Evolutionary conservation across 768 basidiomycete genomes (phyloP).

Genomic region (Mycena vitilis): DNA sequence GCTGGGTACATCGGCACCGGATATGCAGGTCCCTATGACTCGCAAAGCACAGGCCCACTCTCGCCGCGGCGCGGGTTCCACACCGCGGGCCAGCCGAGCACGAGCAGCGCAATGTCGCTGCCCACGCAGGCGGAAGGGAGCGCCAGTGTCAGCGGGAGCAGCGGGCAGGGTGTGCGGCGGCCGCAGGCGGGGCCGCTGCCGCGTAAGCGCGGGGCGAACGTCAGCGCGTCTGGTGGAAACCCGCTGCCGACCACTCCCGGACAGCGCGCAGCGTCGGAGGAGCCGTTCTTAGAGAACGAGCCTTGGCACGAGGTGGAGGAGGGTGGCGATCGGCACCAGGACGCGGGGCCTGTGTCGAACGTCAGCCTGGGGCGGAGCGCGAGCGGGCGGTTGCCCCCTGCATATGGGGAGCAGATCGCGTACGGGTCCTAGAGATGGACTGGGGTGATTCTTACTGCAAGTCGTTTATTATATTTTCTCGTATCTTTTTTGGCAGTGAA

Average conservation of each 20-base stretch:
- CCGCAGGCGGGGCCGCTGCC: slow-evolving; percentile 31
- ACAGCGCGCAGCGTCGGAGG: slow-evolving; percentile 27
- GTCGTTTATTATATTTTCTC: too few relatives aligned
- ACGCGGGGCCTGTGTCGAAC: slow-evolving; percentile 36
- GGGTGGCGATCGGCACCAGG: slow-evolving; percentile 32
- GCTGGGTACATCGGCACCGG: slow-evolving; percentile 1
- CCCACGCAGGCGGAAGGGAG: neutral
- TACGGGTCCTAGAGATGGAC: too few relatives aligned
- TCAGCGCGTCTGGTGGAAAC: neutral
- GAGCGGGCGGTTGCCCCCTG: slow-evolving; percentile 39
- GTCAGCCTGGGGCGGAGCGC: slow-evolving; percentile 30
- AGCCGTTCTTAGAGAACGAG: slow-evolving; percentile 33
- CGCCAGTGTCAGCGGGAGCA: slow-evolving; percentile 13
- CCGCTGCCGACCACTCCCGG: neutral
- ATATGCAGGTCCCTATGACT: slow-evolving; percentile 6
- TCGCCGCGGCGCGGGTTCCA: slow-evolving; percentile 30
- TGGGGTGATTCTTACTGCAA: too few relatives aligned
- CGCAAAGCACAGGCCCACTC: slow-evolving; percentile 3
- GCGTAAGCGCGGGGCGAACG: slow-evolving; percentile 17
- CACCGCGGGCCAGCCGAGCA: slow-evolving; percentile 28
- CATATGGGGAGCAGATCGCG: slow-evolving; percentile 37
- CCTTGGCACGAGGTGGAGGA: slow-evolving; percentile 4
- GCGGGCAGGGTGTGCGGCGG: slow-evolving; percentile 3
- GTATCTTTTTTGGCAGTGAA: too few relatives aligned
- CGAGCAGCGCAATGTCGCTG: slow-evolving; percentile 12